Percentiles rank a stretch among this genome's conserved stretches.
Evolutionary conservation across 306 rosid genomes (phyloP).

Genomic region (Acacia acuminata): DNA sequence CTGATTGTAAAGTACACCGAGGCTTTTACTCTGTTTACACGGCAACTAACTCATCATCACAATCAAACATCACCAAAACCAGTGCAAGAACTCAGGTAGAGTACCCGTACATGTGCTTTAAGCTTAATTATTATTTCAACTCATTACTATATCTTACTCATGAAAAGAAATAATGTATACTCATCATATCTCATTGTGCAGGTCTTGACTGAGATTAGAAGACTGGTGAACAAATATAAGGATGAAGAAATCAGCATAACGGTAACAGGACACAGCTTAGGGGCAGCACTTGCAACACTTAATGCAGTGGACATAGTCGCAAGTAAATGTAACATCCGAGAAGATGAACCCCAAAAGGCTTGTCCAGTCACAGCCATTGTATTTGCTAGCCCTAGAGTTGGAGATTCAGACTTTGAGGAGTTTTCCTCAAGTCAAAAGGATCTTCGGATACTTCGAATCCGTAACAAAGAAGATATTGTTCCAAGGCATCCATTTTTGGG

Average conservation of each 20-base stretch:
- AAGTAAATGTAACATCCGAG: neutral
- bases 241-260: neutral
- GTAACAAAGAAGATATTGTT: no score
- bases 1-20: no score
- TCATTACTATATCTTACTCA: neutral
- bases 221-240: neutral
- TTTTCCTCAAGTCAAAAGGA: neutral
- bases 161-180: neutral
- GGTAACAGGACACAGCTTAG: neutral
- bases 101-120: no score
- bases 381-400: neutral
- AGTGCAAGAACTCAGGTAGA: no score
- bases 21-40: no score
- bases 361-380: slow-evolving; percentile 1
- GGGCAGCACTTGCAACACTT: neutral
- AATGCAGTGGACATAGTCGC: neutral
- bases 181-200: neutral
- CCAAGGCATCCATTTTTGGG: no score
- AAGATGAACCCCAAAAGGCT: neutral
- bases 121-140: neutral
- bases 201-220: neutral
- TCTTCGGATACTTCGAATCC: neutral
- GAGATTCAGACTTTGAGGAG: neutral
- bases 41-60: no score
- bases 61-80: no score